Evolutionary conservation across 192 early-diverging fungal genomes (phyloP).

Genomic region (Backusella liffmaniae): DNA sequence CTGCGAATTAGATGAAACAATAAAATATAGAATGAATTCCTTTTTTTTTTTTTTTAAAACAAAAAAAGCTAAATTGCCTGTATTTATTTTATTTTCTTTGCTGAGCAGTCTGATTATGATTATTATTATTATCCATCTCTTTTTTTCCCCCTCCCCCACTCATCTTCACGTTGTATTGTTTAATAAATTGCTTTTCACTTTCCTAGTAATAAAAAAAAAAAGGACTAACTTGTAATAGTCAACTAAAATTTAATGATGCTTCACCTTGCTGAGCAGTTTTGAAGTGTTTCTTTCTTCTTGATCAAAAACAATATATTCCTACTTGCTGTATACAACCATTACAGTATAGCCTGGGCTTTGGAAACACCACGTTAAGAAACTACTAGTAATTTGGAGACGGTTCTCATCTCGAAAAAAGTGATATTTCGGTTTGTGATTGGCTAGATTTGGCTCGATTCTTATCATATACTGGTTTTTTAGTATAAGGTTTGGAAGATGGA

Average conservation of each 20-base stretch:
- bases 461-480: too few relatives aligned
- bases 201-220: neutral
- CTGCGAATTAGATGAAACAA: conserved; percentile 4
- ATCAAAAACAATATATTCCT: too few relatives aligned
- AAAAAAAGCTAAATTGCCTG: neutral
- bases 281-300: neutral
- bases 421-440: too few relatives aligned
- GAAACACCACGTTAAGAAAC: too few relatives aligned
- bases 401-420: too few relatives aligned
- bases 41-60: neutral
- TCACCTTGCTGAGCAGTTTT: neutral
- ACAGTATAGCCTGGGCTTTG: too few relatives aligned
- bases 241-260: neutral
- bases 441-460: too few relatives aligned
- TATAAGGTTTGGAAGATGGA: too few relatives aligned
- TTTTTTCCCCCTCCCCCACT: neutral
- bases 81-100: neutral
- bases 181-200: neutral
- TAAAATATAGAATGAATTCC: conserved; percentile 13
- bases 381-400: too few relatives aligned
- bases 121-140: neutral
- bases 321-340: too few relatives aligned
- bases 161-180: neutral
- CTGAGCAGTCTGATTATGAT: neutral
- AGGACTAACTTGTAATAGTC: neutral